Conservation (phyloP, 2,329 filamentous ascomycete species). For the Cercospora berteroae region DNA sequence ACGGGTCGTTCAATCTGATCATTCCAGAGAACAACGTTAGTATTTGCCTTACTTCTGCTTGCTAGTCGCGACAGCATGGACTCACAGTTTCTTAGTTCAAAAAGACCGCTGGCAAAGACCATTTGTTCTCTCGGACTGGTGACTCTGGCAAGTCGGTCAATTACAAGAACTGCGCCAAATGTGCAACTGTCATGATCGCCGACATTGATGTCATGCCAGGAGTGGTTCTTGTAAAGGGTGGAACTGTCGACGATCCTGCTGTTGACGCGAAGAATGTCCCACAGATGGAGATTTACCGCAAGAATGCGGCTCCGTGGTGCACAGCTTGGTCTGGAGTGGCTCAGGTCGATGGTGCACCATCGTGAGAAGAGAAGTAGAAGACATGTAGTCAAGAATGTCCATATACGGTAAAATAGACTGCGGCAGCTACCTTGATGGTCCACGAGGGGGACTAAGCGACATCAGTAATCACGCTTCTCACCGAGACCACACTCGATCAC, state of each 20-base stretch:
- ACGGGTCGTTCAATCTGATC: constrained; percentile 34
- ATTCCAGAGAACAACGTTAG: constrained; percentile 31
- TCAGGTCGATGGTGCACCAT: constrained; percentile 28
- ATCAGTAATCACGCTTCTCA: neutral
- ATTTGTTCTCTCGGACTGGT: constrained; percentile 30
- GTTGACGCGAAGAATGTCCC: constrained; percentile 28
- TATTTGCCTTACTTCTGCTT: neutral
- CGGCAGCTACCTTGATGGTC: neutral
- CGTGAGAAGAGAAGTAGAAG: constrained; percentile 1
- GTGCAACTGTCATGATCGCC: constrained; percentile 33
- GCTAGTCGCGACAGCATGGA: neutral
- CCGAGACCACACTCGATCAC: neutral
- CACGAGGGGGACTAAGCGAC: neutral
- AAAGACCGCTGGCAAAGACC: constrained; percentile 32
- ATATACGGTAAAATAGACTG: neutral
- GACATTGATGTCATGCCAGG: constrained; percentile 29
- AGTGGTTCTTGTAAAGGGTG: constrained; percentile 34
- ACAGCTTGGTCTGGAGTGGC: constrained; percentile 24
- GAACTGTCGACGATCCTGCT: constrained; percentile 35
- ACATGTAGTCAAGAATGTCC: neutral
- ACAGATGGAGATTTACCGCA: constrained; percentile 34
- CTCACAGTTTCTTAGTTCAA: constrained; percentile 28
- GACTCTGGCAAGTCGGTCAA: constrained; percentile 36
- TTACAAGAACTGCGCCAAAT: constrained; percentile 35
- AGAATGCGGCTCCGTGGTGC: constrained; percentile 34